phyloP scores from a whole-genome alignment of 306 rosid genomes.

The Mimosa bimucronata region DNA sequence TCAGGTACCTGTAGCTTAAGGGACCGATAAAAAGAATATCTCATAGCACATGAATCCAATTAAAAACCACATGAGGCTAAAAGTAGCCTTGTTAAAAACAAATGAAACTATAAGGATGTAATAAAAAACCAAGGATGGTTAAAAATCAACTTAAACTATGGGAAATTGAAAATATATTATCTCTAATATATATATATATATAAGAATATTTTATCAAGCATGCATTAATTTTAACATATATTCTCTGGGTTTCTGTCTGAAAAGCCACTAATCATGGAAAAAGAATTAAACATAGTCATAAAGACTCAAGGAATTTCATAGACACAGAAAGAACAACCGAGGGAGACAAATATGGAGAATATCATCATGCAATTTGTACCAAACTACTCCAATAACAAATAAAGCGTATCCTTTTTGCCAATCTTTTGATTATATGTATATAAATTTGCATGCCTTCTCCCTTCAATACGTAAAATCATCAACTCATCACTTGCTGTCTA shows the following conservation, averaged over 20 bases:
- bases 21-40: too few relatives aligned
- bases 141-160: too few relatives aligned
- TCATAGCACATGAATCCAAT: too few relatives aligned
- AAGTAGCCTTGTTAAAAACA: too few relatives aligned
- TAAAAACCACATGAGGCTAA: too few relatives aligned
- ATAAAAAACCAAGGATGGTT: too few relatives aligned
- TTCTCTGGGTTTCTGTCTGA: background rate
- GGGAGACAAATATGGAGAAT: background rate
- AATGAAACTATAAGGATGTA: too few relatives aligned
- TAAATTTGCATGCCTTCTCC: background rate
- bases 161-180: too few relatives aligned
- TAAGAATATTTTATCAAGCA: background rate
- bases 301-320: background rate
- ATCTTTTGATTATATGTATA: background rate
- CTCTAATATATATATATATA: too few relatives aligned
- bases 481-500: background rate
- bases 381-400: background rate
- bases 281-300: background rate
- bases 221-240: background rate
- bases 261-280: background rate
- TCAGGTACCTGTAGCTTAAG: too few relatives aligned
- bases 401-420: background rate
- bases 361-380: background rate
- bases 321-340: background rate
- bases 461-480: background rate